phyloP scores from a whole-genome alignment of 2,329 filamentous ascomycete species.

The Decorospora gaudefroyi region DNA sequence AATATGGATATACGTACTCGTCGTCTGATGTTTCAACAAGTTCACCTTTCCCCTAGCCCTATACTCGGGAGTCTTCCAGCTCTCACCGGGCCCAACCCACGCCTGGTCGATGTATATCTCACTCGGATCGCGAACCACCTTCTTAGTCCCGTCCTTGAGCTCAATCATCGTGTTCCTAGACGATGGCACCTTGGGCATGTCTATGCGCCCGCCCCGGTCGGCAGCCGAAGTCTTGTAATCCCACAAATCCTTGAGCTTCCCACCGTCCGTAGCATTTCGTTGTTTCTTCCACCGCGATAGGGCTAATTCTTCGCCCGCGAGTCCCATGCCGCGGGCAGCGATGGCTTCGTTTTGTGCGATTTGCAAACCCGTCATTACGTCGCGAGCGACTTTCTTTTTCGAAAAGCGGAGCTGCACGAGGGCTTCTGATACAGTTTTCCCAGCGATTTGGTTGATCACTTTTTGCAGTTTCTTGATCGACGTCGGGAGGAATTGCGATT shows the following conservation, averaged over 20 bases:
- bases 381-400: constrained; percentile 86
- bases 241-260: constrained; percentile 14
- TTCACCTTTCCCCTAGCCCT: constrained; percentile 76
- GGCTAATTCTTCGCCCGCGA: constrained; percentile 51
- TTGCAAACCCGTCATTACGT: constrained; percentile 78
- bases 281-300: constrained; percentile 29
- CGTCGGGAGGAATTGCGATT: constrained; percentile 77
- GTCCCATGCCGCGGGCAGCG: constrained; percentile 81
- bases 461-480: constrained; percentile 89
- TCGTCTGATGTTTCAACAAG: constrained; percentile 70
- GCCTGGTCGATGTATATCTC: constrained; percentile 88
- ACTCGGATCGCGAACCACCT: constrained; percentile 73
- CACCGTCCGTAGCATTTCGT: constrained; percentile 18
- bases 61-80: constrained; percentile 62
- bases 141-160: constrained; percentile 74
- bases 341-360: constrained; percentile 81
- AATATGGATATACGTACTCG: too few species aligned
- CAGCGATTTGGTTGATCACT: constrained; percentile 83
- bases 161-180: constrained; percentile 62
- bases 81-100: constrained; percentile 78
- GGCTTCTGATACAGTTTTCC: constrained; percentile 92
- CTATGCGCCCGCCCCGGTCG: constrained; percentile 1
- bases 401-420: constrained; percentile 94
- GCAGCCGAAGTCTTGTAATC: constrained; percentile 21
- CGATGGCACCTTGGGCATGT: constrained; percentile 16